These are phyloP conservation scores for Catharanthus roseus DNA, from an alignment of 257 asterid species.

Conservation along the genomic window DNA sequence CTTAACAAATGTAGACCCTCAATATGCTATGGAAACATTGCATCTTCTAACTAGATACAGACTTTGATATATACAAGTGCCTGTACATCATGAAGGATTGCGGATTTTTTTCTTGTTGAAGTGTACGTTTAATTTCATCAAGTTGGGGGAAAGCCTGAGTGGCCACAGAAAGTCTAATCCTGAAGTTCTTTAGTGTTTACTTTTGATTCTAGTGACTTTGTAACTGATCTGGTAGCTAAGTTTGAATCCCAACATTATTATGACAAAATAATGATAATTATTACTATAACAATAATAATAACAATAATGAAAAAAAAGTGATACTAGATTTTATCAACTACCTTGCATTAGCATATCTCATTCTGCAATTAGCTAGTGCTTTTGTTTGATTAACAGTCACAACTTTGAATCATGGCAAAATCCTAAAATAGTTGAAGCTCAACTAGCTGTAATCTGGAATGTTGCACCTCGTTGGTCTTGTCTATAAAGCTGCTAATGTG, in stretches of 20 bases:
- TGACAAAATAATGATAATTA: too few relatives aligned
- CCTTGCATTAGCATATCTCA: background rate
- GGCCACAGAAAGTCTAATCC: background rate
- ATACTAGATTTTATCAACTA: background rate
- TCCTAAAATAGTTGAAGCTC: slow-evolving; percentile 6
- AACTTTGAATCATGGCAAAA: background rate
- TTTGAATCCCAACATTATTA: background rate
- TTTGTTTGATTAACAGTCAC: background rate
- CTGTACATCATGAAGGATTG: background rate
- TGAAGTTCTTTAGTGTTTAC: background rate
- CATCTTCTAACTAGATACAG: background rate
- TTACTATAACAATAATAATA: too few relatives aligned
- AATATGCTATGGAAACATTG: background rate
- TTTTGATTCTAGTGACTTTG: background rate
- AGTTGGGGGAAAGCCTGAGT: background rate
- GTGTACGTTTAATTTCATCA: background rate
- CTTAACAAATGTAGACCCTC: background rate
- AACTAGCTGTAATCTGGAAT: background rate
- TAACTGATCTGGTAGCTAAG: background rate
- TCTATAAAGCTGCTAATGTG: background rate
- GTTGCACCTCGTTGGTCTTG: background rate
- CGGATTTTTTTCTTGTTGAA: background rate
- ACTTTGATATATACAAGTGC: background rate
- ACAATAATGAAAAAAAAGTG: too few relatives aligned
- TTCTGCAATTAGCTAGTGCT: background rate